Evolutionary conservation across 257 asterid species (phyloP), one percentile per base, ranked within the genome.

Genomic region (Salvia rosmarinus): DNA sequence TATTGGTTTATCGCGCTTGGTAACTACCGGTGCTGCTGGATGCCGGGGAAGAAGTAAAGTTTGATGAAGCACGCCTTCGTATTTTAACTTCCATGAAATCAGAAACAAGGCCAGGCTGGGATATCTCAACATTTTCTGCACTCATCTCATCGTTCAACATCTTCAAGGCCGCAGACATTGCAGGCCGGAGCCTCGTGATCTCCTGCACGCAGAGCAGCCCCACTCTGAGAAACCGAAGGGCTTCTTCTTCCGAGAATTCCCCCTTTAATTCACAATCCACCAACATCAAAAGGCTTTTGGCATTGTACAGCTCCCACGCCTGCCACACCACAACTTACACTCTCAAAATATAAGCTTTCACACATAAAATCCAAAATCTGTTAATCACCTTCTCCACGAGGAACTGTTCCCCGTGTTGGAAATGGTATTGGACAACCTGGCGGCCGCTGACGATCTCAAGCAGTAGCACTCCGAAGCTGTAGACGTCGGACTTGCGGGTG

Each of bases 201-300:
- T 91, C 88, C 63, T 91, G 97, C 65, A 87, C 97, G 20, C 96
- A 89, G 0, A 86, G 91, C 71, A 91, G 82, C 58, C 97, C 96
- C 35, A 87, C 76, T 75, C 80, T 87, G 71, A 89, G 49, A 75
- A 87, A 84, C 21, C 79, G 76, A 21, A 78, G 55, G 0, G 88
- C 93, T 75, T 91, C 97, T 19, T 79, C 85, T 3, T 42, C 74
- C 0, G 75, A 63, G 73, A 80, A 81, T 6, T 83, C 82, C 35
- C 86, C 89, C 10, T 78, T 81, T 56, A 89, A 16, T 8, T 80
- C 81, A 0, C 90, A 79, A 70, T 91, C 97, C 64, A 86, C 85
- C 68, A 82, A 77, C 64, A 64, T 81, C 74, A 61, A 12, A 0
- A 86, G 88, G 20, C 55, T 74, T 2, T 74, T 72, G 25, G 79